Base-by-base conservation (phyloP, 108 stramenopile species). In the Pseudonitzschia delicatissima region DNA sequence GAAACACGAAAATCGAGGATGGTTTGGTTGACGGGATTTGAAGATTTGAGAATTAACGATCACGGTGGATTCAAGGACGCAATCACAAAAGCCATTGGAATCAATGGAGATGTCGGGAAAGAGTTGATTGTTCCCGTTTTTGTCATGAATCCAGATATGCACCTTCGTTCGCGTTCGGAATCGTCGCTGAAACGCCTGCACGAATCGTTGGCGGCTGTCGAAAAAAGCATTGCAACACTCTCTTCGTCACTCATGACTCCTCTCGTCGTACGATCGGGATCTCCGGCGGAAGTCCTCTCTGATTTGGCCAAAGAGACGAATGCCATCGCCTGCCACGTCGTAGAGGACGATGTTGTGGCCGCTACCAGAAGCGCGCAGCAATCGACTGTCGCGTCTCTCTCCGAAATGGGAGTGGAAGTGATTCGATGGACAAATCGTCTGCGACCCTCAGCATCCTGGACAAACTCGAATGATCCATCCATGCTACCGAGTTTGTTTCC, bases 41-140 rank as follows among this genome's bases (percentile, higher is more conserved):
- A 55, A 27, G 53, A 55, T 27, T 27, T 55, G 53, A 55, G 53
- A 33, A 27, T 55, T 12, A 9, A 55, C 53, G 53, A 55, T 15
- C 53, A 55, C 53, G 53, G 53, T 33, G 53, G 53, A 28, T 33
- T 55, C 6, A 11, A 12, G 1, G 53, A 55, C n/a, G 53, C 53
- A 11, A 31, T 55, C n/a, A 28, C 53, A 3, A 55, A 33, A 32
- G 26, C 53, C 13, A 17, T n/a, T 12, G 20, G 20, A 21, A 48
- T 2, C 6, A n/a, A n/a, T n/a, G 40, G 15, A 42, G 32, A 18
- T 12, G 53, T 31, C 7, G n/a, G 18, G 4, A n/a, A 33, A 27
- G 53, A 55, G 53, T n/a, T 55, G 53, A 34, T 55, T n/a, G 13
- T 55, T 33, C 53, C 53, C 26, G 53, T 55, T n/a, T 55, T 55